These are phyloP conservation scores for Clonostachys sp. DNA, from an alignment of 2,329 filamentous ascomycete genomes.

Conservation along the genomic window DNA sequence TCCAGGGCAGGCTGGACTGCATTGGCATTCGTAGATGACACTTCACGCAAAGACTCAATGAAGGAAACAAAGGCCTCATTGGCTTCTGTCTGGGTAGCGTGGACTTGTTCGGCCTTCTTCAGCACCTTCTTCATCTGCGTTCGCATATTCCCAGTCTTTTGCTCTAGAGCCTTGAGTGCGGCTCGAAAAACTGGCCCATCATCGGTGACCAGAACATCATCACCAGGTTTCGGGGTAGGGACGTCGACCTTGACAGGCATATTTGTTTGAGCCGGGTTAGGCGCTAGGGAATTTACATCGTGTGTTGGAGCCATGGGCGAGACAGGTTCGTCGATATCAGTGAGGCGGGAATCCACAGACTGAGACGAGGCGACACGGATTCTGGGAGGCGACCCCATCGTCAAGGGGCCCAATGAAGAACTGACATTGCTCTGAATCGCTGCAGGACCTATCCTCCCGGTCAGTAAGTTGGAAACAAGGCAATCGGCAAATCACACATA, in stretches of 20 bases:
- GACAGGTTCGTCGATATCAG: constrained; percentile 62
- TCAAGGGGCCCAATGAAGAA: constrained; percentile 68
- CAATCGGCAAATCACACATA: constrained; percentile 30
- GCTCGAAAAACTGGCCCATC: constrained; percentile 95
- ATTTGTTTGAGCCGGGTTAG: constrained; percentile 14
- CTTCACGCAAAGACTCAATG: constrained; percentile 81
- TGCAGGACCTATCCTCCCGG: constrained; percentile 13
- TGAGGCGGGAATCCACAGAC: constrained; percentile 79
- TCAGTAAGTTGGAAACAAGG: not conserved
- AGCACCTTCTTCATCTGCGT: constrained; percentile 93
- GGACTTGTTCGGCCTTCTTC: constrained; percentile 86
- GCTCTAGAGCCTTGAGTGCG: constrained; percentile 92
- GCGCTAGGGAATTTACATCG: constrained; percentile 25
- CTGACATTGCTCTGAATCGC: constrained; percentile 50
- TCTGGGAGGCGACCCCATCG: constrained; percentile 68
- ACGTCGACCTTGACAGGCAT: constrained; percentile 78
- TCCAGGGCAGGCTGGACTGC: constrained; percentile 96
- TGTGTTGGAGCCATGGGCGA: constrained; percentile 40
- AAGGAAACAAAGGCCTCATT: constrained; percentile 84
- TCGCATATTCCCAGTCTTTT: constrained; percentile 94
- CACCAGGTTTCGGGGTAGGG: constrained; percentile 76
- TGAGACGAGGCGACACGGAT: constrained; percentile 82
- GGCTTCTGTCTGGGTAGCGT: constrained; percentile 72
- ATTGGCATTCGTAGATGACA: constrained; percentile 86
- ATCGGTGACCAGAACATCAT: constrained; percentile 80